Evolutionary conservation across 371 early-diverging fungal genomes (phyloP).

Genomic region (Mortierella sp.): DNA sequence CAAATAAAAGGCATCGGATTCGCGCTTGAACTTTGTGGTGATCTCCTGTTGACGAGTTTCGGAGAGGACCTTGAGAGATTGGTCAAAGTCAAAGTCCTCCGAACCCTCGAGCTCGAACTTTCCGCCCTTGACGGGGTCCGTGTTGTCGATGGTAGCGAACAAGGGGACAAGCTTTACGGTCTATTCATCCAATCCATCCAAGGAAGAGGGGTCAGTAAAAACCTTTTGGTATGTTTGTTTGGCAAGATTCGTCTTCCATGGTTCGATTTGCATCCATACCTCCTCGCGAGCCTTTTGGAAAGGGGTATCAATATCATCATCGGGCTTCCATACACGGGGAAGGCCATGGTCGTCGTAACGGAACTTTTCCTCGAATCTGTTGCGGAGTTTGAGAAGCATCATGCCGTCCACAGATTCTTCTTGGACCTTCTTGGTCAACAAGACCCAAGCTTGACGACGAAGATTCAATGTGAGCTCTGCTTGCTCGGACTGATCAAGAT

Average conservation of each 20-base stretch:
- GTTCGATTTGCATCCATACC: constrained; percentile 44
- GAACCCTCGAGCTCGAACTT: constrained; percentile 41
- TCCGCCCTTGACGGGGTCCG: constrained; percentile 48
- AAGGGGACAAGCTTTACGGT: constrained; percentile 72
- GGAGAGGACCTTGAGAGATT: constrained; percentile 71
- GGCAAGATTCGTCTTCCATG: too few species aligned
- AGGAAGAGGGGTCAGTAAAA: background rate
- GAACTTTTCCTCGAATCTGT: constrained; percentile 89
- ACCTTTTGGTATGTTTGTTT: too few species aligned
- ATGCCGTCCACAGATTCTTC: constrained; percentile 86
- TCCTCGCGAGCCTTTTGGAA: constrained; percentile 81
- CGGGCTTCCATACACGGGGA: constrained; percentile 94
- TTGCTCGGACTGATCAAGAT: constrained; percentile 60
- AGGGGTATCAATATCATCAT: constrained; percentile 91
- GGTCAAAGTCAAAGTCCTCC: constrained; percentile 70
- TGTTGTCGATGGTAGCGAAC: constrained; percentile 67
- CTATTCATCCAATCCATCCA: constrained; percentile 25
- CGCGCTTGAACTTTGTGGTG: constrained; percentile 84
- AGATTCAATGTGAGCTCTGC: constrained; percentile 58
- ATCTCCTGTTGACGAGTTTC: constrained; percentile 80
- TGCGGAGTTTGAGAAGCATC: constrained; percentile 80
- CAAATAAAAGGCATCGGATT: constrained; percentile 89
- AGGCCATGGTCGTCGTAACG: constrained; percentile 92
- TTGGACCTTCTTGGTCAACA: constrained; percentile 74
- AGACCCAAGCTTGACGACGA: constrained; percentile 78